Conservation (phyloP, 495 filamentous ascomycete genomes). For the Niebla homalea region DNA sequence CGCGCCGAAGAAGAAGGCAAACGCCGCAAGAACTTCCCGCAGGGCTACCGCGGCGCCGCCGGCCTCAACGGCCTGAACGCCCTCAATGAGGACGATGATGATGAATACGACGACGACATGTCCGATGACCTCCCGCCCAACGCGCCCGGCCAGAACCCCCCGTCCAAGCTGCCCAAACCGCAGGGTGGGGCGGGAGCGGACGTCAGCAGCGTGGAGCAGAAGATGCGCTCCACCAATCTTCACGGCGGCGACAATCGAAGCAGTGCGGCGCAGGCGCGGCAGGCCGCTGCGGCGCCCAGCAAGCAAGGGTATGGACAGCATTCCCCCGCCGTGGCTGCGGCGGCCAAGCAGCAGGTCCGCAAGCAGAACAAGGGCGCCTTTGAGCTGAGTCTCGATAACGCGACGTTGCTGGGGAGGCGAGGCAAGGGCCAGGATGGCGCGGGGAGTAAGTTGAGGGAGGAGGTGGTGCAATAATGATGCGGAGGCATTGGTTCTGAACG, state of each 20-base stretch:
- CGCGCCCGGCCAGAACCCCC: too few species aligned
- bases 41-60: conserved; percentile 49
- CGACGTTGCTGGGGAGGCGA: conserved; percentile 73
- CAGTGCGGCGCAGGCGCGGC: conserved; percentile 46
- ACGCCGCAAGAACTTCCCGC: conserved; percentile 63
- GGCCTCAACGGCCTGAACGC: conserved; percentile 45
- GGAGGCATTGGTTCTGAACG: not conserved
- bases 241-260: conserved; percentile 26
- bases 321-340: conserved; percentile 52
- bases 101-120: conserved; percentile 42
- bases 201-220: conserved; percentile 70
- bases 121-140: conserved; percentile 22
- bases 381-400: conserved; percentile 79
- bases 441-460: conserved; percentile 20
- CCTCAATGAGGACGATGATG: conserved; percentile 52
- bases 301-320: conserved; percentile 72
- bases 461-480: conserved; percentile 16
- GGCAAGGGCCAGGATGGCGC: conserved; percentile 28
- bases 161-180: conserved; percentile 56
- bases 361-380: conserved; percentile 56
- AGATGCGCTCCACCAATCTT: conserved; percentile 70
- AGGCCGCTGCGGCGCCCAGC: conserved; percentile 32
- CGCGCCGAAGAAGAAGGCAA: conserved; percentile 93
- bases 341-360: conserved; percentile 67
- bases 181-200: conserved; percentile 37